These are phyloP conservation scores for Psilocybe cyanescens DNA, from an alignment of 768 basidiomycete genomes.

Conservation along the genomic window DNA sequence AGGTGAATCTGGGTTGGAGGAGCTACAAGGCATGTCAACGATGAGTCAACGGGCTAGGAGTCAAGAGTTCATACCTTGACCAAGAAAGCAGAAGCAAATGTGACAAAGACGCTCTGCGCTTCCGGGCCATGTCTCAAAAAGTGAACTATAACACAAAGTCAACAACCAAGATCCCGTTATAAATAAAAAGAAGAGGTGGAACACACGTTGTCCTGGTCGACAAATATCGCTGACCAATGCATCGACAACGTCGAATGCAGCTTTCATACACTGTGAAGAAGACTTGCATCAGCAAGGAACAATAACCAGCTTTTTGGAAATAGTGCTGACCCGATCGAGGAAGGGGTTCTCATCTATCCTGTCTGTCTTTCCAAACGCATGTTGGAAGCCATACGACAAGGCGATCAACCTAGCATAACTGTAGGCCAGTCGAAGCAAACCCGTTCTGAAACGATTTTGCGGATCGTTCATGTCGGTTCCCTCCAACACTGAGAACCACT, in stretches of 20 bases:
- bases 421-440: constrained; percentile 62
- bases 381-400: constrained; percentile 78
- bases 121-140: constrained; percentile 78
- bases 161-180: neutral
- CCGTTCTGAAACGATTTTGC: constrained; percentile 62
- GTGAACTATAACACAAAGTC: constrained; percentile 28
- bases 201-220: constrained; percentile 57
- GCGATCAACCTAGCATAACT: constrained; percentile 73
- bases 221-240: constrained; percentile 64
- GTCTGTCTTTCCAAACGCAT: constrained; percentile 66
- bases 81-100: constrained; percentile 82
- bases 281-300: neutral
- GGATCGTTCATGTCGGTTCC: constrained; percentile 54
- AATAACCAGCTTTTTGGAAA: neutral
- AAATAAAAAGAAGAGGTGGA: neutral
- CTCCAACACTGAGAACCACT: constrained; percentile 50
- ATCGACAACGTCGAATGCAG: constrained; percentile 68
- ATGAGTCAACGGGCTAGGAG: neutral
- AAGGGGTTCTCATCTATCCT: constrained; percentile 66
- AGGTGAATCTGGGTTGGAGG: constrained; percentile 75
- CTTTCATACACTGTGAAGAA: constrained; percentile 57
- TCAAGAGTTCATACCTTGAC: constrained; percentile 58
- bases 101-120: constrained; percentile 78
- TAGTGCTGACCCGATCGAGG: constrained; percentile 57
- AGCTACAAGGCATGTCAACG: constrained; percentile 42